Percentiles rank a stretch among this genome's conserved stretches.
Evolutionary conservation across 805 yeast genomes (phyloP).

Genomic region (Suhomyces prunicola): DNA sequence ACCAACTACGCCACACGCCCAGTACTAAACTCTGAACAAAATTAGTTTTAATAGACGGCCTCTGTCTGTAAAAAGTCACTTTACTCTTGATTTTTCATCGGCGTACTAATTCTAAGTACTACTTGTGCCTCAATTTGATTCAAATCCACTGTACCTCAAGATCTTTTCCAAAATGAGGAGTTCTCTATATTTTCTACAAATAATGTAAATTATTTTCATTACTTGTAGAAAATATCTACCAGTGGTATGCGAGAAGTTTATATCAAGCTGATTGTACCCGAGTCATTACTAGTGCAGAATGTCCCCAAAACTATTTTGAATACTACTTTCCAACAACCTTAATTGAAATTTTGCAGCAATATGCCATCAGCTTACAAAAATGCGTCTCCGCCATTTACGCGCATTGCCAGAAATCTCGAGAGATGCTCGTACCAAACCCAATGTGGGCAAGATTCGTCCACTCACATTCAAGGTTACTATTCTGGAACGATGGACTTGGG

Average conservation of each 20-base stretch:
- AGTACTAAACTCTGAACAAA: background rate
- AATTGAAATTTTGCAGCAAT: background rate
- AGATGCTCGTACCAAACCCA: background rate
- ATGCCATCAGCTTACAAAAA: background rate
- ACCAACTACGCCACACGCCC: conserved; percentile 85
- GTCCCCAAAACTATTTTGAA: background rate
- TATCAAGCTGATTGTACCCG: background rate
- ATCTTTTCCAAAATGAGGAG: no score
- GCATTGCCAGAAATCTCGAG: background rate
- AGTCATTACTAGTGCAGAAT: background rate
- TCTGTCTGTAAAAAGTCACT: background rate
- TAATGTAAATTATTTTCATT: no score
- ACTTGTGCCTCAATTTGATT: background rate
- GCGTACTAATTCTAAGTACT: no score
- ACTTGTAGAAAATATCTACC: no score
- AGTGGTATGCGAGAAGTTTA: no score
- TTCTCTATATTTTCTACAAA: no score
- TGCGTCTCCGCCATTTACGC: background rate
- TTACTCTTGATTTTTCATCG: no score
- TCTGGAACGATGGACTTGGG: background rate
- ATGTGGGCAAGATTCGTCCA: background rate
- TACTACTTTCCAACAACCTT: background rate
- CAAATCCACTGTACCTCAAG: no score
- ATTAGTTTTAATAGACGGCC: background rate
- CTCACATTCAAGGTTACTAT: background rate